A percentile compares a stretch with the other conserved stretches of the same genome.
phyloP scores from a whole-genome alignment of 352 stramenopile species.

The Phytophthora pistaciae region DNA sequence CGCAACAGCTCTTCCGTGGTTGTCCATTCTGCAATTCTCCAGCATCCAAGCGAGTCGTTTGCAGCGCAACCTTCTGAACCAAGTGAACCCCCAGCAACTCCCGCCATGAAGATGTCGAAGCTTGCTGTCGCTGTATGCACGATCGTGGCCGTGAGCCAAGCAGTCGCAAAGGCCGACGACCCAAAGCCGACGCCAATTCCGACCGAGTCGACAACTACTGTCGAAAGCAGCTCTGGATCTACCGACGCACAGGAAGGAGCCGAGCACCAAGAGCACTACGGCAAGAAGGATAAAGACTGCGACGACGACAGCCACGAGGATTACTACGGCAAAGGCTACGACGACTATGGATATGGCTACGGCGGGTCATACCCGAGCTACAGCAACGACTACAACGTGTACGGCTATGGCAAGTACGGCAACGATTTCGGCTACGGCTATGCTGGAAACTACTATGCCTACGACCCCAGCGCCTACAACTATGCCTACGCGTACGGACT shows the following conservation, averaged over 20 bases:
- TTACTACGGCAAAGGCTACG: not conserved
- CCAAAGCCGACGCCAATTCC: not conserved
- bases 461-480: constrained; percentile 2
- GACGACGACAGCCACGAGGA: not conserved
- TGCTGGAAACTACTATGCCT: not conserved
- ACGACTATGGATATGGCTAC: constrained; percentile 2
- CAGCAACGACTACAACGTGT: not conserved
- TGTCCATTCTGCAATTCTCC: constrained; percentile 7
- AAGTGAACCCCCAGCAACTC: no score
- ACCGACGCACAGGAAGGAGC: not conserved
- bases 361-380: not conserved
- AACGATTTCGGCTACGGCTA: constrained; percentile 7
- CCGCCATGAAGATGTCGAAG: constrained; percentile 1
- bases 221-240: not conserved
- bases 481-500: constrained; percentile 1
- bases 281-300: not conserved
- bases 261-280: constrained; percentile 5
- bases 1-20: not conserved
- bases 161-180: not conserved
- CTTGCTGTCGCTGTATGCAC: not conserved
- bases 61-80: no score
- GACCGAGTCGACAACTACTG: not conserved
- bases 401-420: constrained; percentile 1
- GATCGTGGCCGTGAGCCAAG: not conserved
- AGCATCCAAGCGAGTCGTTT: constrained; percentile 5